These are phyloP conservation scores for Rhinocladiella mackenziei DNA, from an alignment of 2,329 filamentous ascomycete genomes.

Conservation along the genomic window DNA sequence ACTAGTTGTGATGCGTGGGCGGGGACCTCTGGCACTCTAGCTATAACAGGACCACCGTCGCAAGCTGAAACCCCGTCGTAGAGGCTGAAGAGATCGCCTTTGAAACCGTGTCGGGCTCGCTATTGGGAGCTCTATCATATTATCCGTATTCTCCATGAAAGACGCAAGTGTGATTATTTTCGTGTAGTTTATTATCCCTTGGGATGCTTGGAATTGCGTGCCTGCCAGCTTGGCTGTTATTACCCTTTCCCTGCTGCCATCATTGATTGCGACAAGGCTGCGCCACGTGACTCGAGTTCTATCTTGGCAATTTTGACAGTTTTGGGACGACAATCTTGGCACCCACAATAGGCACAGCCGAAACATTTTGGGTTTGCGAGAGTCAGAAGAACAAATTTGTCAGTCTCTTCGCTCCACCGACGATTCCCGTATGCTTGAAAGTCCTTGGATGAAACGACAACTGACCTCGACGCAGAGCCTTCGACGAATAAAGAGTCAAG, in stretches of 20 bases:
- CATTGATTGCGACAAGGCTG: constrained; percentile 4
- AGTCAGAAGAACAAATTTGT: too few relatives aligned
- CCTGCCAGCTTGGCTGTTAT: not conserved
- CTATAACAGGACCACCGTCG: constrained; percentile 9
- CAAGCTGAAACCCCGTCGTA: constrained; percentile 15
- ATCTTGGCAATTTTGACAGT: constrained; percentile 10
- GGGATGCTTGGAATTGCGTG: too few relatives aligned
- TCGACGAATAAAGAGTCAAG: constrained; percentile 22
- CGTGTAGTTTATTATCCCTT: too few relatives aligned
- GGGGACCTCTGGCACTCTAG: constrained; percentile 13
- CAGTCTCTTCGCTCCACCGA: constrained; percentile 9
- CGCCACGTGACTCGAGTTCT: constrained; percentile 7
- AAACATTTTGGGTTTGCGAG: too few relatives aligned
- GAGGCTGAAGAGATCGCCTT: constrained; percentile 18
- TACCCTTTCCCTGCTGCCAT: not conserved
- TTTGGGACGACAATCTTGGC: too few relatives aligned
- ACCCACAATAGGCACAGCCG: constrained; percentile 13
- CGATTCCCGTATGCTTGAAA: constrained; percentile 16
- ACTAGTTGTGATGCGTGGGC: constrained; percentile 14
- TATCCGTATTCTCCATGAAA: too few relatives aligned
- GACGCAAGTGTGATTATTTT: too few relatives aligned
- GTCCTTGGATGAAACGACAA: not conserved
- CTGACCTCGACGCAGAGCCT: constrained; percentile 11
- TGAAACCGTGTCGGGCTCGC: constrained; percentile 14
- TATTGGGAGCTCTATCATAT: too few relatives aligned